phyloP scores from a whole-genome alignment of 192 early-diverging fungal species.

The Umbelopsis ramanniana region DNA sequence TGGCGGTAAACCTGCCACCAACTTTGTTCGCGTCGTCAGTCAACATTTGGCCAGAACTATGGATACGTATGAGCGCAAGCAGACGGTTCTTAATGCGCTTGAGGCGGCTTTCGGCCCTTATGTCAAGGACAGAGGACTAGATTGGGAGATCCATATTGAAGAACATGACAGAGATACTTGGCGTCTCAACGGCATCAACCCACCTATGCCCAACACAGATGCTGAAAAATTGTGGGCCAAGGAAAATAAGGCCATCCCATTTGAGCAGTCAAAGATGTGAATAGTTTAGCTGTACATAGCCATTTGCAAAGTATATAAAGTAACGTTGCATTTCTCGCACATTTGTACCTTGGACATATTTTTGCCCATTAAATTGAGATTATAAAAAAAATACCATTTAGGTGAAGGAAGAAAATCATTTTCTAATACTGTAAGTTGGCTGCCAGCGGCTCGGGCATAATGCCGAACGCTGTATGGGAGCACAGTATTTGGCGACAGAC shows the following conservation, averaged over 20 bases:
- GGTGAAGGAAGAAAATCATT: too few relatives aligned
- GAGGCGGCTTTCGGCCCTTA: constrained; percentile 8
- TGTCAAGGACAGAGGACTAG: constrained; percentile 11
- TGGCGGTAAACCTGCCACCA: neutral
- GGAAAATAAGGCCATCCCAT: neutral
- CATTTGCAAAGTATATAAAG: neutral
- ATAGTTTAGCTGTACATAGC: neutral
- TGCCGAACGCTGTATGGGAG: too few relatives aligned
- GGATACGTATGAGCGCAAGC: constrained; percentile 4
- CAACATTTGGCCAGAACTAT: constrained; percentile 20
- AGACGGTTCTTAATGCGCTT: neutral
- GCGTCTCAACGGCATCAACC: neutral
- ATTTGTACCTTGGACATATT: too few relatives aligned
- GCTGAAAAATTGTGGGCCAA: neutral
- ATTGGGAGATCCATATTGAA: constrained; percentile 25
- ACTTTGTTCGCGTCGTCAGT: constrained; percentile 16
- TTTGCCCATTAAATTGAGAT: too few relatives aligned
- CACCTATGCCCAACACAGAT: constrained; percentile 10
- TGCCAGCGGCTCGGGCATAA: too few relatives aligned
- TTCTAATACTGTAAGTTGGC: too few relatives aligned
- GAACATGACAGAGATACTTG: neutral
- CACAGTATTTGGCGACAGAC: too few relatives aligned
- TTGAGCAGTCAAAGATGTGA: neutral
- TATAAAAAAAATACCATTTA: too few relatives aligned
- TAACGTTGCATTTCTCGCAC: too few relatives aligned